phyloP scores from a whole-genome alignment of 495 filamentous ascomycete species.

The Xylaria venustula region DNA sequence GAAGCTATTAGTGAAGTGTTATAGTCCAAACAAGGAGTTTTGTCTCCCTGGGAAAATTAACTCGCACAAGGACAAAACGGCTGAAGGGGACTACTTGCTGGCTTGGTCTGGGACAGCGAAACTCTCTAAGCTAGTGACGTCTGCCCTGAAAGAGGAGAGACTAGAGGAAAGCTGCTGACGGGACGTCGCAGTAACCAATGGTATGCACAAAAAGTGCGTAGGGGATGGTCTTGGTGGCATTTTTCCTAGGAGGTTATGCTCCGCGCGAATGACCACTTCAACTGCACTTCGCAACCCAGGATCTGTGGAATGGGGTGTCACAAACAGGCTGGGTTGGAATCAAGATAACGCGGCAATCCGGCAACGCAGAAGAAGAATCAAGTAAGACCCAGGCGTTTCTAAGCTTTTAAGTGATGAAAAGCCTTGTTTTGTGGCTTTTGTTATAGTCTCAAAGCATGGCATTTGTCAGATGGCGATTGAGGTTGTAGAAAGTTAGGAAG shows the following conservation, averaged over 20 bases:
- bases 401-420: no score
- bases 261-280: no score
- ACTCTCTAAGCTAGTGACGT: slow-evolving; percentile 42
- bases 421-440: no score
- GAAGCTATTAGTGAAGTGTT: not conserved
- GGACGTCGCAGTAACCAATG: slow-evolving; percentile 64
- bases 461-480: not conserved
- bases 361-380: no score
- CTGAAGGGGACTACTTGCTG: not conserved
- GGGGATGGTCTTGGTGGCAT: slow-evolving; percentile 40
- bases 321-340: no score
- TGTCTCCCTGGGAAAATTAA: not conserved
- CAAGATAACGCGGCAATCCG: no score
- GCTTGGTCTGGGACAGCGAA: slow-evolving; percentile 55
- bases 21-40: not conserved
- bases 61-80: not conserved
- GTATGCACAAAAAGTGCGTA: slow-evolving; percentile 90
- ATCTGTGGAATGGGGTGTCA: no score
- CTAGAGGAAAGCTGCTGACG: slow-evolving; percentile 61
- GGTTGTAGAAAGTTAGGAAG: not conserved
- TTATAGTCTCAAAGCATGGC: not conserved
- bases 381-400: no score
- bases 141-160: slow-evolving; percentile 58
- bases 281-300: no score
- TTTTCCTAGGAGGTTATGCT: slow-evolving; percentile 3